These are phyloP conservation scores for Coemansia sp. DNA, from an alignment of 371 early-diverging fungal genomes.

Conservation along the genomic window DNA sequence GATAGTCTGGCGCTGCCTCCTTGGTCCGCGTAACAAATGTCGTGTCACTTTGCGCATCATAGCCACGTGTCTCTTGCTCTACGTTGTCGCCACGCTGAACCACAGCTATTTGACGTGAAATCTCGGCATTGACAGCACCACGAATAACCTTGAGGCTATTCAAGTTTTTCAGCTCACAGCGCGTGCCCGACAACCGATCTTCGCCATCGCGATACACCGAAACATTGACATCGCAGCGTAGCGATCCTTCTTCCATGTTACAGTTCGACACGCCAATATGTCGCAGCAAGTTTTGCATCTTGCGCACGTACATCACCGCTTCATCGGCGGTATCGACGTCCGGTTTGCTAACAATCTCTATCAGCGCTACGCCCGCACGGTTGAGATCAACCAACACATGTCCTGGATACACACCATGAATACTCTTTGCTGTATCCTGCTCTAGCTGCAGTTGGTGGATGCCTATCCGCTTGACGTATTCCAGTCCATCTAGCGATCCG, in stretches of 20 bases:
- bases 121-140: slow-evolving; percentile 68
- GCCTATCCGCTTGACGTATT: slow-evolving; percentile 49
- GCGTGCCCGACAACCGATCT: slow-evolving; percentile 57
- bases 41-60: slow-evolving; percentile 59
- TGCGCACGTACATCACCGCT: slow-evolving; percentile 73
- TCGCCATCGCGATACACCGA: slow-evolving; percentile 60
- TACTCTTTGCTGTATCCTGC: slow-evolving; percentile 89
- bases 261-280: slow-evolving; percentile 71
- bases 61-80: slow-evolving; percentile 76
- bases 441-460: slow-evolving; percentile 88
- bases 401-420: slow-evolving; percentile 63
- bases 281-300: slow-evolving; percentile 71
- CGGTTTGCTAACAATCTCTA: slow-evolving; percentile 90
- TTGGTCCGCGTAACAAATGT: slow-evolving; percentile 76
- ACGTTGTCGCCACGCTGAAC: slow-evolving; percentile 59
- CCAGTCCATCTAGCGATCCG: slow-evolving; percentile 24
- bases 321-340: slow-evolving; percentile 76
- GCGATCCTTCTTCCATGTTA: slow-evolving; percentile 87
- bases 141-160: slow-evolving; percentile 71
- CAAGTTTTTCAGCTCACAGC: slow-evolving; percentile 89
- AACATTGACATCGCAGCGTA: slow-evolving; percentile 91
- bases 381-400: slow-evolving; percentile 77
- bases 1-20: slow-evolving; percentile 82
- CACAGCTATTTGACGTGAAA: slow-evolving; percentile 66
- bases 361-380: slow-evolving; percentile 79